Percentiles rank a stretch among this genome's conserved stretches.
phyloP scores from a whole-genome alignment of 306 rosid species.

The Glycine tomentella region DNA sequence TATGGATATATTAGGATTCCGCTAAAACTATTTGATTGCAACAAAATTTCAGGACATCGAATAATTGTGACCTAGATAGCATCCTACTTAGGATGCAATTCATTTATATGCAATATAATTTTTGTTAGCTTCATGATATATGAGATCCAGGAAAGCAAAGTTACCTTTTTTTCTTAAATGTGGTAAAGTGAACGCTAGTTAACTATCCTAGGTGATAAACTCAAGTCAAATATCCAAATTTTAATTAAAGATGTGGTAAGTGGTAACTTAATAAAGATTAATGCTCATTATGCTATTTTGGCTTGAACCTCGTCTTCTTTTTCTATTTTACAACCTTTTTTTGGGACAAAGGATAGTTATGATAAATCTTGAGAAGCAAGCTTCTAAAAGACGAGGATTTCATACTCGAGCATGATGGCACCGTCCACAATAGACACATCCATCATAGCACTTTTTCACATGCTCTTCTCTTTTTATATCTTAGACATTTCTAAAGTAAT shows the following conservation, averaged over 20 bases:
- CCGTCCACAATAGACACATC: constrained; percentile 53
- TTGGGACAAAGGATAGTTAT: constrained; percentile 30
- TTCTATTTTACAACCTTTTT: constrained; percentile 5
- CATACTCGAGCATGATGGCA: constrained; percentile 49
- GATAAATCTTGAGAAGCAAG: constrained; percentile 53
- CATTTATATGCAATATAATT: neutral
- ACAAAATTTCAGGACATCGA: neutral
- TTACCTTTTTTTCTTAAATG: neutral
- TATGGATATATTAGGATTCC: neutral
- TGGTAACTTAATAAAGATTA: constrained; percentile 27
- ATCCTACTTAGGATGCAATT: neutral
- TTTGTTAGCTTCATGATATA: neutral
- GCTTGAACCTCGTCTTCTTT: constrained; percentile 39
- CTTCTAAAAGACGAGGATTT: constrained; percentile 34
- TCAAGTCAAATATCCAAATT: constrained; percentile 11
- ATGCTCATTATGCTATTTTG: constrained; percentile 53
- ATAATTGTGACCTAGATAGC: neutral
- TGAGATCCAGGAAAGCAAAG: neutral
- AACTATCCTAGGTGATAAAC: constrained; percentile 11
- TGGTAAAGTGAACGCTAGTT: neutral
- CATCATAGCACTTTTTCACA: constrained; percentile 57
- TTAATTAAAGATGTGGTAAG: neutral
- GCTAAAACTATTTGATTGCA: neutral
- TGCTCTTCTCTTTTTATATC: constrained; percentile 46
- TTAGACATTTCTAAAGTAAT: constrained; percentile 36